Conservation (phyloP, 305 asterid genomes). For the Fraxinus platypoda region DNA sequence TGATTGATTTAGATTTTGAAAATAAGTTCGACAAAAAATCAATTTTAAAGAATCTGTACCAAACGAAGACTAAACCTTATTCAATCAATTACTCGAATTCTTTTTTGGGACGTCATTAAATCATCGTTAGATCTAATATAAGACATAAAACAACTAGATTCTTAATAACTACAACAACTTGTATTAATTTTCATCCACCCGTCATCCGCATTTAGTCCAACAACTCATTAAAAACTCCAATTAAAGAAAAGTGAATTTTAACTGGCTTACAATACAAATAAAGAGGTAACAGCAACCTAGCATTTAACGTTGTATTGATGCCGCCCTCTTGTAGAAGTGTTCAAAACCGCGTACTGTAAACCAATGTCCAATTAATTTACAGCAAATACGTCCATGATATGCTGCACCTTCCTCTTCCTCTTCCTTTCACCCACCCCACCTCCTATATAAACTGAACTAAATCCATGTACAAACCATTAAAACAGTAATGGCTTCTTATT, state of each 20-base stretch:
- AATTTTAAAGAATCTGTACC: no score
- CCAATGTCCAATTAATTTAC: neutral
- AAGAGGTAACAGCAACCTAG: neutral
- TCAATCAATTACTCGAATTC: neutral
- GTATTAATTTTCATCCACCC: neutral
- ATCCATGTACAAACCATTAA: neutral
- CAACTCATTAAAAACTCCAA: neutral
- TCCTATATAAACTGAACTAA: neutral
- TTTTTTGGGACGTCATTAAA: neutral
- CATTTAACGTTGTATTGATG: neutral
- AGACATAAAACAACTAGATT: neutral
- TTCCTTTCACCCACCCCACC: constrained; percentile 3
- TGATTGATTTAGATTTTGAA: neutral
- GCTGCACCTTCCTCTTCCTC: neutral
- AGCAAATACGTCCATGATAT: neutral
- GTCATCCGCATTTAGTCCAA: constrained; percentile 3
- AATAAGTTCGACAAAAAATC: no score
- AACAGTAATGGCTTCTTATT: neutral
- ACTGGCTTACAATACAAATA: neutral
- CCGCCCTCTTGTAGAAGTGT: neutral
- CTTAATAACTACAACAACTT: neutral
- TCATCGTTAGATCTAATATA: neutral
- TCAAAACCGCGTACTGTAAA: neutral
- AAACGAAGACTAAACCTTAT: no score
- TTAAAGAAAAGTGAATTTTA: neutral